Evolutionary conservation across 495 filamentous ascomycete species (phyloP).

Genomic region (Pyrenula aspistea): DNA sequence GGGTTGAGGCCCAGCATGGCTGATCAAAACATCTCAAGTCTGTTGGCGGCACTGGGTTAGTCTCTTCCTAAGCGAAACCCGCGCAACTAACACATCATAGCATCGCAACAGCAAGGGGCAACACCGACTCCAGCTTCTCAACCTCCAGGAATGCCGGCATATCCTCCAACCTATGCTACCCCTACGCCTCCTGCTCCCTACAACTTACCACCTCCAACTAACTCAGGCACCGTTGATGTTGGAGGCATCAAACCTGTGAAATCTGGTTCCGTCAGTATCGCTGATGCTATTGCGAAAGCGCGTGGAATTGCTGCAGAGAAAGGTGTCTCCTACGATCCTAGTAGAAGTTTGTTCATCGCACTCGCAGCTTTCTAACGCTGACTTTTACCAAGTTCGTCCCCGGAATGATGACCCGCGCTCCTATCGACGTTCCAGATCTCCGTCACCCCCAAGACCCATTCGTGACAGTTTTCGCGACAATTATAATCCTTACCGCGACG

Average conservation of each 20-base stretch:
- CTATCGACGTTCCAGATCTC: constrained; percentile 48
- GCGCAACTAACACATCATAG: constrained; percentile 9
- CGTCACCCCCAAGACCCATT: constrained; percentile 41
- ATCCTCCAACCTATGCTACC: constrained; percentile 14
- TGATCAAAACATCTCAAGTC: constrained; percentile 36
- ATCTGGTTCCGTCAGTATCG: constrained; percentile 60
- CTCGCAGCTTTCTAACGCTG: background rate
- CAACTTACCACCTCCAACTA: constrained; percentile 52
- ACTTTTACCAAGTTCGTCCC: constrained; percentile 5
- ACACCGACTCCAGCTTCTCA: constrained; percentile 24
- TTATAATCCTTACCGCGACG: constrained; percentile 64
- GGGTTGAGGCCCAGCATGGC: constrained; percentile 19
- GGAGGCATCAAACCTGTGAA: constrained; percentile 61
- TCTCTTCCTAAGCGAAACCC: constrained; percentile 2
- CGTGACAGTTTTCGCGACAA: constrained; percentile 55
- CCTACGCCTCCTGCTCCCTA: constrained; percentile 33
- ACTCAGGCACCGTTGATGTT: constrained; percentile 59
- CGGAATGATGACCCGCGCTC: constrained; percentile 18
- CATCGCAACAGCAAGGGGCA: constrained; percentile 30
- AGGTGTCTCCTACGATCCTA: constrained; percentile 35
- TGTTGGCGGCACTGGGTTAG: constrained; percentile 42
- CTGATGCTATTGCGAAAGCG: constrained; percentile 62
- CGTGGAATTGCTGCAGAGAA: constrained; percentile 60
- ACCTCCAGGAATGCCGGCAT: constrained; percentile 20
- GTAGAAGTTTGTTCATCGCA: constrained; percentile 10